Conservation (phyloP, 1,284 basidiomycete species). For the Waitea zeae region DNA sequence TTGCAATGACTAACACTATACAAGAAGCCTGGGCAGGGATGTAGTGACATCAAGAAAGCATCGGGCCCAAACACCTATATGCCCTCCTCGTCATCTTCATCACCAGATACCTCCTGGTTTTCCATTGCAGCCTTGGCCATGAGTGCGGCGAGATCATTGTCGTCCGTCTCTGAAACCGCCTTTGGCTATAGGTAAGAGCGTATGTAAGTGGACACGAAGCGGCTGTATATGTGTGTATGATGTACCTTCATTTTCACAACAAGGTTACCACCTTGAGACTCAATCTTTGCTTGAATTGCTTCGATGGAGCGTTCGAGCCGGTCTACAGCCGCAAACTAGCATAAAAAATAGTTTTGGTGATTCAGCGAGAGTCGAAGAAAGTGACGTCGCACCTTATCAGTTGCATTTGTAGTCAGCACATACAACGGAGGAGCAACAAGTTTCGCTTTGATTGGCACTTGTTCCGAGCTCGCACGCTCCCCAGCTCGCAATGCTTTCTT, state of each 20-base stretch:
- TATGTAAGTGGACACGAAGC: neutral
- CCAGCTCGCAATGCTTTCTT: slow-evolving; percentile 83
- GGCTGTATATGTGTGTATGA: slow-evolving; percentile 5
- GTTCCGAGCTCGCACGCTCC: slow-evolving; percentile 75
- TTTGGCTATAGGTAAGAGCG: slow-evolving; percentile 48
- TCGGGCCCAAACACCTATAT: neutral
- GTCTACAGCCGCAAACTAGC: slow-evolving; percentile 75
- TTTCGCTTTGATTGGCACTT: slow-evolving; percentile 94
- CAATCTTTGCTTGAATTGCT: slow-evolving; percentile 74
- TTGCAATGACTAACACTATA: too few species aligned
- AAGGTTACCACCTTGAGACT: slow-evolving; percentile 71
- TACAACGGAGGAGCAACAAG: slow-evolving; percentile 94
- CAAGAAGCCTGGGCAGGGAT: too few species aligned
- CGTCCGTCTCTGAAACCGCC: slow-evolving; percentile 92
- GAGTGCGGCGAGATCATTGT: slow-evolving; percentile 84
- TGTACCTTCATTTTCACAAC: slow-evolving; percentile 93
- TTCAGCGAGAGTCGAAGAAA: neutral
- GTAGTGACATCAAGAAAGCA: neutral
- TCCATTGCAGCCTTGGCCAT: slow-evolving; percentile 88
- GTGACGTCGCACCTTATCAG: slow-evolving; percentile 59
- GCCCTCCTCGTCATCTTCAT: slow-evolving; percentile 70
- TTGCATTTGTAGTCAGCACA: slow-evolving; percentile 90
- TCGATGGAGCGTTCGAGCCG: slow-evolving; percentile 89
- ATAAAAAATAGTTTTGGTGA: slow-evolving; percentile 1
- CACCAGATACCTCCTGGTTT: slow-evolving; percentile 89